Evolutionary conservation across 2,329 filamentous ascomycete species (phyloP).

Genomic region (Aspergillus sp.): DNA sequence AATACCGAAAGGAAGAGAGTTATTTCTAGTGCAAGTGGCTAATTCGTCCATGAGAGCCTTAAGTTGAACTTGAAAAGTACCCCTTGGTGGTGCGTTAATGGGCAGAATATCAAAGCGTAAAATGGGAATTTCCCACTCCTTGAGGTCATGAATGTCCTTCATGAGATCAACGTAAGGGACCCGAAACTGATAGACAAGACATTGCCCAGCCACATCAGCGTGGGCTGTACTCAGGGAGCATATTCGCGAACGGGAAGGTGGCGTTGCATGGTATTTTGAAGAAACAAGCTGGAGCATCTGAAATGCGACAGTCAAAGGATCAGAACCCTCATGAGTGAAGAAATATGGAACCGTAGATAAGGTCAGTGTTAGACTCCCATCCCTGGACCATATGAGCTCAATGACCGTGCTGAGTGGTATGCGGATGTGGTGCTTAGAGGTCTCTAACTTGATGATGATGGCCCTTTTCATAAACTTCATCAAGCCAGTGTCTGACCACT

Average conservation of each 20-base stretch:
- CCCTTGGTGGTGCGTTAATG: background rate
- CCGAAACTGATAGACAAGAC: conserved; percentile 52
- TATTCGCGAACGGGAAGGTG: conserved; percentile 6
- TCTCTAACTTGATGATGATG: conserved; percentile 44
- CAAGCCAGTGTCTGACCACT: conserved; percentile 15
- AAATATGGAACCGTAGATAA: conserved; percentile 58
- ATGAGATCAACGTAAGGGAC: conserved; percentile 28
- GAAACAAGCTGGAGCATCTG: background rate
- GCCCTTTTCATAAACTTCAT: conserved; percentile 47
- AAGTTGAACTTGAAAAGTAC: conserved; percentile 1
- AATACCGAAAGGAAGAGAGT: conserved; percentile 53
- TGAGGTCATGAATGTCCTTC: conserved; percentile 28
- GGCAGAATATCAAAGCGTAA: conserved; percentile 14
- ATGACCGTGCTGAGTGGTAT: conserved; percentile 55
- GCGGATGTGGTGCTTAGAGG: conserved; percentile 43
- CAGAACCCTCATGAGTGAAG: conserved; percentile 8
- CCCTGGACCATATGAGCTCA: conserved; percentile 47
- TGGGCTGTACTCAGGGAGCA: conserved; percentile 12
- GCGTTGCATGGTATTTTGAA: background rate
- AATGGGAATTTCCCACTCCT: conserved; percentile 27
- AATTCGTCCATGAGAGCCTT: conserved; percentile 34
- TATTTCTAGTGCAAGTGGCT: conserved; percentile 33
- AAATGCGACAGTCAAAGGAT: background rate
- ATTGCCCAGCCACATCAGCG: conserved; percentile 15
- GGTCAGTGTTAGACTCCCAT: conserved; percentile 51